Evolutionary conservation across 2,329 filamentous ascomycete species (phyloP).

Genomic region (Ophiosphaerella narmari): DNA sequence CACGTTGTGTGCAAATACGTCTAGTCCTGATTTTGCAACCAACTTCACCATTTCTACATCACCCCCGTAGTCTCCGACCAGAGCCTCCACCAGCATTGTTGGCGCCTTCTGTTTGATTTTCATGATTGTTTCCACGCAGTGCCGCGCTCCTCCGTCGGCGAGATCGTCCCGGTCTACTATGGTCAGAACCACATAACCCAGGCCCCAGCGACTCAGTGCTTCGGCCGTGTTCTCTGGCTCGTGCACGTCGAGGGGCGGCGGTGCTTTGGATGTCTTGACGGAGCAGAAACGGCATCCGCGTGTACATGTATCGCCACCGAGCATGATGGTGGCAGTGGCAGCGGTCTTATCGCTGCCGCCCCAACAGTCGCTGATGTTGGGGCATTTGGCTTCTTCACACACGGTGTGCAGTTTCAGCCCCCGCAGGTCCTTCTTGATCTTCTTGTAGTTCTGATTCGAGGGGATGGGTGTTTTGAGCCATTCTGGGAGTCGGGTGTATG

Average conservation of each 20-base stretch:
- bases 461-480: slow-evolving; percentile 98
- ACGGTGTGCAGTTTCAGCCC: slow-evolving; percentile 92
- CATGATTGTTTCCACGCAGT: slow-evolving; percentile 92
- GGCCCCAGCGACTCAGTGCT: slow-evolving; percentile 86
- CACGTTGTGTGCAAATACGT: slow-evolving; percentile 96
- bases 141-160: slow-evolving; percentile 80
- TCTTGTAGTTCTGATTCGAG: slow-evolving; percentile 83
- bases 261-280: slow-evolving; percentile 82
- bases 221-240: slow-evolving; percentile 97
- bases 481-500: slow-evolving; percentile 76
- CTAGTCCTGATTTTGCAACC: slow-evolving; percentile 84
- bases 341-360: slow-evolving; percentile 85
- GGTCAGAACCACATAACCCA: slow-evolving; percentile 95
- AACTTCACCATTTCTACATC: slow-evolving; percentile 84
- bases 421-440: slow-evolving; percentile 90
- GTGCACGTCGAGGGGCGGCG: slow-evolving; percentile 86
- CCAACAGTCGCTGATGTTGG: slow-evolving; percentile 98
- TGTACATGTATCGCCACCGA: slow-evolving; percentile 98
- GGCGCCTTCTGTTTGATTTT: slow-evolving; percentile 81
- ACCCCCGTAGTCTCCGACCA: slow-evolving; percentile 87
- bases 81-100: slow-evolving; percentile 76
- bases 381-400: slow-evolving; percentile 95
- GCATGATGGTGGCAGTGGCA: slow-evolving; percentile 97
- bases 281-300: slow-evolving; percentile 95
- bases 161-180: slow-evolving; percentile 93